Conservation (phyloP, 1,284 basidiomycete species). For the Cryptococcus depauperatus region DNA sequence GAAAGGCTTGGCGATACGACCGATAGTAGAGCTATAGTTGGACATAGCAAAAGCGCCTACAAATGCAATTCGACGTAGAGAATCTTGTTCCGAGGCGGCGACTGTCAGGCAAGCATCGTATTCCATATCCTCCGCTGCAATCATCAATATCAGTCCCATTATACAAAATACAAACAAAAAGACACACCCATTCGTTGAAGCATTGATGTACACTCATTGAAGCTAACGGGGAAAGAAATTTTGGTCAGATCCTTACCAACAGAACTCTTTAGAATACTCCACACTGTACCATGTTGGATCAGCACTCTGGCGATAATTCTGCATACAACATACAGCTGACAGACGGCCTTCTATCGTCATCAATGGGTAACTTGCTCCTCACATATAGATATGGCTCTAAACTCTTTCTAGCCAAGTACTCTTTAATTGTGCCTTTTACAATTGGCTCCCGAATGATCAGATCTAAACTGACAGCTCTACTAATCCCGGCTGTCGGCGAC, state of each 20-base stretch:
- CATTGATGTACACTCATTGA: constrained; percentile 97
- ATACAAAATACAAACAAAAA: background rate
- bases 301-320: background rate
- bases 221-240: constrained; percentile 88
- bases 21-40: constrained; percentile 94
- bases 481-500: constrained; percentile 12
- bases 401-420: constrained; percentile 49
- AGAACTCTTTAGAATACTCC: constrained; percentile 90
- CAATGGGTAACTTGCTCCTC: constrained; percentile 60
- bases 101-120: constrained; percentile 78
- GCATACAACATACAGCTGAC: constrained; percentile 53
- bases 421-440: constrained; percentile 21
- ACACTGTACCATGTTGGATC: constrained; percentile 48
- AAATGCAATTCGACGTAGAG: constrained; percentile 77
- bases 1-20: constrained; percentile 90
- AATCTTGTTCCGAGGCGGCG: constrained; percentile 68
- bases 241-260: constrained; percentile 96
- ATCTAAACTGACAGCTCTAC: background rate
- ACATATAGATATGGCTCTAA: constrained; percentile 65
- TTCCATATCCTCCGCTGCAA: constrained; percentile 81
- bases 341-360: constrained; percentile 72
- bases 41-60: constrained; percentile 97
- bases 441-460: constrained; percentile 5
- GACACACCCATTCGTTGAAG: constrained; percentile 54
- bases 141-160: background rate